phyloP scores from a whole-genome alignment of 352 stramenopile genomes.

The Aphanomyces stellatus region DNA sequence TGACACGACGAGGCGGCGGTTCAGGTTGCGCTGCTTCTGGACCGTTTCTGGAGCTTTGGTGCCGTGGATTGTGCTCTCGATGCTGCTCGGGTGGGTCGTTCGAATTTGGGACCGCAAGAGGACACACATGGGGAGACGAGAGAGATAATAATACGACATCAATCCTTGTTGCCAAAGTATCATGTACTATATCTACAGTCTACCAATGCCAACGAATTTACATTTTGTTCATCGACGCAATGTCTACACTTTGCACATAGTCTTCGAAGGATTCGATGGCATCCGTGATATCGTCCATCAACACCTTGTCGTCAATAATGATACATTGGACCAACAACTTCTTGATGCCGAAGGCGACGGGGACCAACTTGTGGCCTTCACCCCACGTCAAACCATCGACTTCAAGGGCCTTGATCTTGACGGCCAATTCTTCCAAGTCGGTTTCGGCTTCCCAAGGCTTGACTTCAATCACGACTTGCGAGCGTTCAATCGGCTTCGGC shows the following conservation, averaged over 20 bases:
- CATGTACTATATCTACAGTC: background rate
- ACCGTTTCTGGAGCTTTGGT: too few relatives aligned
- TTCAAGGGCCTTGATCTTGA: constrained; percentile 64
- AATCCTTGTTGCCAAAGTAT: too few relatives aligned
- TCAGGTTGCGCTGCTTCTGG: too few relatives aligned
- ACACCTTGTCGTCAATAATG: constrained; percentile 73
- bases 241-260: constrained; percentile 75
- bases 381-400: constrained; percentile 71
- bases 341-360: constrained; percentile 80
- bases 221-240: constrained; percentile 85
- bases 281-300: constrained; percentile 77
- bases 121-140: too few relatives aligned
- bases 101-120: too few relatives aligned
- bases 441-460: constrained; percentile 76
- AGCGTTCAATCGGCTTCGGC: constrained; percentile 33
- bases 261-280: constrained; percentile 74
- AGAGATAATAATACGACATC: too few relatives aligned
- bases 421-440: constrained; percentile 57
- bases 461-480: constrained; percentile 40
- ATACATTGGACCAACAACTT: constrained; percentile 78
- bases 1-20: too few relatives aligned
- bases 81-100: too few relatives aligned
- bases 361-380: constrained; percentile 74
- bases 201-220: constrained; percentile 30
- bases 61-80: too few relatives aligned